Conservation (phyloP, 768 basidiomycete genomes). For the Agaricus blazei region DNA sequence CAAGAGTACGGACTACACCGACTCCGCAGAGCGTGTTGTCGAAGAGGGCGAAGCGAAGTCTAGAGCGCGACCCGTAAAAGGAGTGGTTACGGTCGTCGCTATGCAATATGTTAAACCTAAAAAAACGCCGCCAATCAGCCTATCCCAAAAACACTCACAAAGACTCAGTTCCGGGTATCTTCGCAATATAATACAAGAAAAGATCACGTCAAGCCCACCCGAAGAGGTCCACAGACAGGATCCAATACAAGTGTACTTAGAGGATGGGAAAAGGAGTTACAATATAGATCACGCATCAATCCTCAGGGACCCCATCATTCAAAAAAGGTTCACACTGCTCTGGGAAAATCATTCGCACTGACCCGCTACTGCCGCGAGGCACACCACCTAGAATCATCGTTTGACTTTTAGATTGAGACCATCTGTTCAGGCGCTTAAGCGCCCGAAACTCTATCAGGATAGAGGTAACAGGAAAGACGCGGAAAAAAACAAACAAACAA, state of each 20-base stretch:
- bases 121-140: constrained; percentile 1
- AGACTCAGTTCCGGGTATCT: constrained; percentile 4
- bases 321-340: not conserved
- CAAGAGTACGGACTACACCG: no score
- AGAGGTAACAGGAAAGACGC: constrained; percentile 1
- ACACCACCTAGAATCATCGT: not conserved
- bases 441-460: constrained; percentile 11
- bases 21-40: not conserved
- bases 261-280: not conserved
- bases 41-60: not conserved
- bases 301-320: constrained; percentile 1
- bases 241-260: not conserved
- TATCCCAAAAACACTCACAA: not conserved
- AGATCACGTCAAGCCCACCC: no score
- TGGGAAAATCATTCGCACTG: no score
- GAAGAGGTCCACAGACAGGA: no score
- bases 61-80: not conserved
- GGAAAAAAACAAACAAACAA: not conserved
- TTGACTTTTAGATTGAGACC: not conserved
- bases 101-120: constrained; percentile 5
- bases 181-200: not conserved
- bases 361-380: no score
- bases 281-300: not conserved
- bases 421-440: constrained; percentile 3
- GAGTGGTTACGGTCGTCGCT: constrained; percentile 7